Evolutionary conservation across 2,329 filamentous ascomycete genomes (phyloP).

Genomic region (Beauveria sp.): DNA sequence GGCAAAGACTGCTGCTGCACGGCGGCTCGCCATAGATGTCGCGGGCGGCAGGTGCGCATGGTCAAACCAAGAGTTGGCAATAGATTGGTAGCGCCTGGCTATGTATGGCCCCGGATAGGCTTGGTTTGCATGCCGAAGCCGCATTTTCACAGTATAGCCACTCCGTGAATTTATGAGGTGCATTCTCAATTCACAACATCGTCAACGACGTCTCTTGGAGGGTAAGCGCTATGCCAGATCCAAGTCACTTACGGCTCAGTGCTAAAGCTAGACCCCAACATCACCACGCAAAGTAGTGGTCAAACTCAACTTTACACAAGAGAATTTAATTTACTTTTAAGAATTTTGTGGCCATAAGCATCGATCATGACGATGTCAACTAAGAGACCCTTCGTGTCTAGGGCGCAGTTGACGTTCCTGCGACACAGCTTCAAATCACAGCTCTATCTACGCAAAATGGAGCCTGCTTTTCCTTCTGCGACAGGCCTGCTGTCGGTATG

Average conservation of each 20-base stretch:
- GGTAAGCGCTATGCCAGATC: neutral
- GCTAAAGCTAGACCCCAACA: neutral
- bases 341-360: slow-evolving; percentile 53
- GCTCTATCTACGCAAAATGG: slow-evolving; percentile 75
- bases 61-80: neutral
- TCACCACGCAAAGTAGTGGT: neutral
- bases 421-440: slow-evolving; percentile 50
- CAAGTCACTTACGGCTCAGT: neutral
- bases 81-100: neutral
- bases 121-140: neutral
- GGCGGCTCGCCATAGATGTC: neutral
- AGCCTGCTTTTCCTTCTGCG: slow-evolving; percentile 89
- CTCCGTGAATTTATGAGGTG: neutral
- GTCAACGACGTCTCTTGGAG: neutral
- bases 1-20: neutral
- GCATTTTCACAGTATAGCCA: neutral
- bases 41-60: neutral
- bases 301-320: neutral
- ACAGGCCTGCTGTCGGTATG: slow-evolving; percentile 66
- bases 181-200: neutral
- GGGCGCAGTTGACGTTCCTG: slow-evolving; percentile 88
- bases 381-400: slow-evolving; percentile 76
- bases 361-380: slow-evolving; percentile 90
- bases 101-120: neutral
- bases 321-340: too few species aligned